A percentile compares a stretch with the other conserved stretches of the same genome.
Evolutionary conservation across 805 yeast species (phyloP).

Genomic region (Torulaspora microellipsoides): DNA sequence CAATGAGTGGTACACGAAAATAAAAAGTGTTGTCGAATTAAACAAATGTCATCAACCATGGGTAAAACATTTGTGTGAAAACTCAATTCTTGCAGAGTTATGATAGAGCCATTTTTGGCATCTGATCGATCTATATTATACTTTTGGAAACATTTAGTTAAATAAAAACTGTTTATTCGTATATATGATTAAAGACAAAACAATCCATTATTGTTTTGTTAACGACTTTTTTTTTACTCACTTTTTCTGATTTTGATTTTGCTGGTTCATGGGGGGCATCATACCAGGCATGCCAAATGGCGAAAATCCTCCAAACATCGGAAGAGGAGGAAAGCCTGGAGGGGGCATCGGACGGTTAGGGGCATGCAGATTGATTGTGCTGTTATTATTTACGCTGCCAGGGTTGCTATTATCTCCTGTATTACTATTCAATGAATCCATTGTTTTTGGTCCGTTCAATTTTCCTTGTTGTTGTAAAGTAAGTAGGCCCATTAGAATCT

Average conservation of each 20-base stretch:
- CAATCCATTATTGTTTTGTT: not conserved
- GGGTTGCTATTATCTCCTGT: conserved; percentile 8
- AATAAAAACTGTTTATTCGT: no score
- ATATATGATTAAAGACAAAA: no score
- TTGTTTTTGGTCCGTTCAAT: conserved; percentile 40
- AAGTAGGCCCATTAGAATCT: conserved; percentile 54
- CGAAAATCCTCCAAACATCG: conserved; percentile 36
- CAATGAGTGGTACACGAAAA: conserved; percentile 56
- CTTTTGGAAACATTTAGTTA: no score
- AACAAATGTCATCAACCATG: conserved; percentile 59
- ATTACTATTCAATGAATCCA: conserved; percentile 16
- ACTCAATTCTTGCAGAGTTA: not conserved
- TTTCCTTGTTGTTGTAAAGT: conserved; percentile 36
- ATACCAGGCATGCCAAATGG: conserved; percentile 37
- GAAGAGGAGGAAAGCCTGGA: conserved; percentile 31
- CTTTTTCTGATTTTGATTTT: conserved; percentile 4
- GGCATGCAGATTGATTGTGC: conserved; percentile 1
- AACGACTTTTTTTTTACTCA: not conserved
- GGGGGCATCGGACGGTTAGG: conserved; percentile 21
- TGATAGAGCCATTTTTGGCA: no score
- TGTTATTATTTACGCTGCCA: conserved; percentile 5
- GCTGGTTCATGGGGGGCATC: conserved; percentile 37
- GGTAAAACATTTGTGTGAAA: conserved; percentile 44
- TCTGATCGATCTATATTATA: no score
- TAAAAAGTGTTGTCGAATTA: conserved; percentile 53